Percentiles rank a stretch among this genome's conserved stretches.
These are phyloP conservation scores for Alternaria sp. DNA, from an alignment of 2,329 filamentous ascomycete species.

Conservation along the genomic window DNA sequence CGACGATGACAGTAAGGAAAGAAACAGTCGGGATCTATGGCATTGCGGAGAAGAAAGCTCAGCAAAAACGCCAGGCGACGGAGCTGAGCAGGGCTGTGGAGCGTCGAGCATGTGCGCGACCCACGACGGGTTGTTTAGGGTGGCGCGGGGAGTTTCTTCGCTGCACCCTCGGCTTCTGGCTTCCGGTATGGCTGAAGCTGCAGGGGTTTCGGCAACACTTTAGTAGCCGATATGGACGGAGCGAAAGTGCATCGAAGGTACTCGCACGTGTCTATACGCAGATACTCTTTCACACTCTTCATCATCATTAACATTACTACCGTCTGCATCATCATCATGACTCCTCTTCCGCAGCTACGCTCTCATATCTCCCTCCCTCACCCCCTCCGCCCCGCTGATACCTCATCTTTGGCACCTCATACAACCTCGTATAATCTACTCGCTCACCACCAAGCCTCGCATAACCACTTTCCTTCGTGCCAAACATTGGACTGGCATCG, in stretches of 20 bases:
- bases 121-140: slow-evolving; percentile 20
- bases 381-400: slow-evolving; percentile 49
- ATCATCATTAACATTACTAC: slow-evolving; percentile 8
- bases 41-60: slow-evolving; percentile 15
- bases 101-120: slow-evolving; percentile 19
- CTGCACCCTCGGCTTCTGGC: slow-evolving; percentile 25
- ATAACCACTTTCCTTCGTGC: slow-evolving; percentile 73
- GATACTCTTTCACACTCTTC: not conserved
- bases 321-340: slow-evolving; percentile 12
- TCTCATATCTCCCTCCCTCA: slow-evolving; percentile 63
- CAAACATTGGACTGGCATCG: slow-evolving; percentile 83
- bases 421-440: slow-evolving; percentile 88
- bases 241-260: not conserved
- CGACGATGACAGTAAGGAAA: not conserved
- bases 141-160: slow-evolving; percentile 29
- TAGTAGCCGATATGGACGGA: slow-evolving; percentile 4
- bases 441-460: slow-evolving; percentile 78
- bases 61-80: slow-evolving; percentile 3
- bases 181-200: slow-evolving; percentile 5
- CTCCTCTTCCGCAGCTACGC: slow-evolving; percentile 54
- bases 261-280: not conserved
- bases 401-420: slow-evolving; percentile 80
- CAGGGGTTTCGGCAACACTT: slow-evolving; percentile 7
- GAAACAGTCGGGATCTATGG: slow-evolving; percentile 1
- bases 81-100: slow-evolving; percentile 2